Evolutionary conservation across 2,329 filamentous ascomycete genomes (phyloP), one percentile per base, ranked within the genome.

Genomic region (Cladosporium oxysporum): DNA sequence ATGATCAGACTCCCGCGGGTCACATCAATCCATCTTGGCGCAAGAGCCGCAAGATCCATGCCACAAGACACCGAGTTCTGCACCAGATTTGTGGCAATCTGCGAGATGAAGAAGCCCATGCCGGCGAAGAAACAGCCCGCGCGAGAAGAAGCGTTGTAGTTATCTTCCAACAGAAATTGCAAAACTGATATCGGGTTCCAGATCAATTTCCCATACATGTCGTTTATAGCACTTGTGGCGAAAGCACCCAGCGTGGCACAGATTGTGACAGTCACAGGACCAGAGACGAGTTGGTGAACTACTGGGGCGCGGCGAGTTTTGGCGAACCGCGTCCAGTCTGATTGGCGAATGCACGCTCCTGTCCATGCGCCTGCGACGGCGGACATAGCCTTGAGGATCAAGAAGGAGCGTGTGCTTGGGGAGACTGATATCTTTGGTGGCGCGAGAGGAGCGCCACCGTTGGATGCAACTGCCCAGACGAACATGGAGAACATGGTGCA

Each of bases 111-210:
- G 31, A 75, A 71, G 8, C 74, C 74, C 10, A 75, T 23, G 2
- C 73, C 73, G 3, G 73, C 73, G 60, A 75, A 76, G 62, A 76
- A 76, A 2, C 70, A 72, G 1, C 72, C 74, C 1, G 73, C 73
- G 18, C 73, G 68, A 31, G 67, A 65, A 28, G 65, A 66, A 4
- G 73, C 59, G 0, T 68, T 70, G n/a, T 71, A 69, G 16, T 67
- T 66, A 0, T 62, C 65, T n/a, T 70, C 55, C 47, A 72, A 71
- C 5, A 75, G 57, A 44, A 55, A 65, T 37, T 70, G 66, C 2
- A 74, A 67, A 21, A 71, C 68, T 35, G 69, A 67, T n/a, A 73
- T 67, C 2, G 72, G 73, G 49, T 74, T 73, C 71, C 73, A 74
- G 37, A 69, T 62, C 37, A 70, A 61, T 26, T 60, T 62, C 53